Base-by-base conservation (phyloP, 257 asterid genomes). In the Nicotiana benthamiana region DNA sequence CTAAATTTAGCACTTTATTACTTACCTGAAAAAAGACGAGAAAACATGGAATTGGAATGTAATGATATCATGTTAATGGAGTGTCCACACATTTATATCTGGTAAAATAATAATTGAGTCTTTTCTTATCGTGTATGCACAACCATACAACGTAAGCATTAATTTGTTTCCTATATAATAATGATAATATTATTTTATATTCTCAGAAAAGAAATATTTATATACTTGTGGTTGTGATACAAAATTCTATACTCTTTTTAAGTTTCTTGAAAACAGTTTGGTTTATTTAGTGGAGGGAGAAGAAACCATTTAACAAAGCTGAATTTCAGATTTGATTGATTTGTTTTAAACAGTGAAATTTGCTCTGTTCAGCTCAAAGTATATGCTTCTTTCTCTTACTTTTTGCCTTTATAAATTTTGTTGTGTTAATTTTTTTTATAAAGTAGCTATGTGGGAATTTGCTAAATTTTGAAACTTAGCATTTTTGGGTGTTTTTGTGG, bases 211-310 rank as follows among this genome's bases (percentile, higher is more conserved):
- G 4, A 3, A 6, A 1, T 6, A 22, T 72, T 46, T 72, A 43
- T 70, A 70, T 70, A 72, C 40, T 46, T 46, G 78, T 72, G 40
- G 60, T n/a, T 72, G 32, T 72, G 78, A 15, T 46, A 46, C 78
- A 48, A 43, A 43, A 70, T 20, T 1, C 57, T 12, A n/a, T n/a
- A 70, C 57, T 20, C 32, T 36, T 66, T 56, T n/a, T 1, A 48
- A 48, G 16, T 48, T n/a, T 56, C 62, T 56, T 18, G 62, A 59
- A 59, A 59, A 59, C 28, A 11, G 27, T 59, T 59, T 59, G 64
- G 10, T 59, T 57, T 59, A 20, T 20, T 20, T 59, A 0, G 28
- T 18, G 48, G 43, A 34, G 22, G 34, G 9, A 20, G 24, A 34
- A 54, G 18, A 18, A 54, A 54, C 22, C 22, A 54, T 17, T 54